Base-by-base conservation (phyloP, 176 grass and related monocot genomes). In the Musa schizocarpa region DNA sequence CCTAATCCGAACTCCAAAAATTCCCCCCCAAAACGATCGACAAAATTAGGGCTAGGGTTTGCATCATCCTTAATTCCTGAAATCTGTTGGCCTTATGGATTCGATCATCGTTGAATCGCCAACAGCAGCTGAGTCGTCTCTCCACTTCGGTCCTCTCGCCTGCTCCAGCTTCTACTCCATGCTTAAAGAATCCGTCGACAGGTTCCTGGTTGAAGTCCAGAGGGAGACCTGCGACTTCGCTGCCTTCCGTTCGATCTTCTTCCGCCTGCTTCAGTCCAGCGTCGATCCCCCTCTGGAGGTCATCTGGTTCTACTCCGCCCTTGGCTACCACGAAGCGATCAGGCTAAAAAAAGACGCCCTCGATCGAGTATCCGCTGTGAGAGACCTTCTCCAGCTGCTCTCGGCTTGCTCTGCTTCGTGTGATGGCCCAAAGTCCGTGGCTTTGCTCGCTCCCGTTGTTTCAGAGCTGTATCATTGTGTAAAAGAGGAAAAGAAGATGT, bases 291-390 rank as follows among this genome's bases (percentile, higher is more conserved):
- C 96, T 17, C 91, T 99, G 2, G 91, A 94, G 85, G 82, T 88
- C 11, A 61, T 99, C 80, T 99, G 96, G 95, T 90, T 99, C 73
- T 99, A 94, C 82, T 87, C 90, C 62, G 90, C 90, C 29, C 82
- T 98, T 61, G 78, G 86, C 71, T 98, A 90, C 82, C 95, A 91
- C 74, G 90, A 98, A 79, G 24, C 82, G 55, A 77, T 92, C 12
- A 29, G 75, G 0, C 80, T 66, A 21, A 65, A 66, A 48, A 82
- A 56, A 65, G 85, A 82, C 5, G 43, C 68, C 59, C 50, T 82
- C 13, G 77, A 70, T 3, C 3, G 73, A 70, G 20, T 87, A 22
- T 73, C 52, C 51, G 90, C 87, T 53, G 64, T 90, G 64, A 92
- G 84, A 73, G 81, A 82, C 75, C 86, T 98, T 51, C 80, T 98